phyloP scores from a whole-genome alignment of 2,329 filamentous ascomycete species.

The Ophioceras dolichostomum region DNA sequence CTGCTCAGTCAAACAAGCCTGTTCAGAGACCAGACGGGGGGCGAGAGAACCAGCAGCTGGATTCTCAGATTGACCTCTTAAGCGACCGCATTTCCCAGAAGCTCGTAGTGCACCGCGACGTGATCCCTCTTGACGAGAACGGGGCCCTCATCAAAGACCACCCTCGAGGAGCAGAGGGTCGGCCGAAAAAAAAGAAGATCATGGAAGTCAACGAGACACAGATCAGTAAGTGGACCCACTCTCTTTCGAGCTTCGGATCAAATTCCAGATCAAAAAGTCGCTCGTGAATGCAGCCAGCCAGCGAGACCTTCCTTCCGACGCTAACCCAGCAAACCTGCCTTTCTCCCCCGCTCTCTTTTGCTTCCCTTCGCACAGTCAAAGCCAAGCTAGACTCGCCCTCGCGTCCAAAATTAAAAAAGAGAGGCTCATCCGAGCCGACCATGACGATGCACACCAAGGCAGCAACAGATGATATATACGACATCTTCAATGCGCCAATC shows the following conservation, averaged over 20 bases:
- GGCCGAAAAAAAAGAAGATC: conserved; percentile 59
- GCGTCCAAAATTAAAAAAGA: conserved; percentile 70
- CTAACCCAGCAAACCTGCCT: neutral
- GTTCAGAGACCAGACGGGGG: too few species aligned
- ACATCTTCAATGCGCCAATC: conserved; percentile 86
- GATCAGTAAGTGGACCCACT: conserved; percentile 77
- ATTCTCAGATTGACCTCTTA: conserved; percentile 14
- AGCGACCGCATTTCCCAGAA: conserved; percentile 15
- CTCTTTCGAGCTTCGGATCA: too few species aligned
- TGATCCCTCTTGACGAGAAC: conserved; percentile 42
- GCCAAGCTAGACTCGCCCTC: conserved; percentile 86
- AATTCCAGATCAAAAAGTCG: too few species aligned
- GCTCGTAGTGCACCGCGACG: conserved; percentile 30
- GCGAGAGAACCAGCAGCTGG: conserved; percentile 10
- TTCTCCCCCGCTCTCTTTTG: neutral
- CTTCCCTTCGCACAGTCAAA: conserved; percentile 77
- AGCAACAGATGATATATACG: conserved; percentile 94
- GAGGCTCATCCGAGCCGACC: conserved; percentile 61
- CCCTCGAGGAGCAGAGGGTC: conserved; percentile 27
- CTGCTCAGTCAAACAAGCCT: too few species aligned
- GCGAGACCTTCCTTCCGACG: neutral
- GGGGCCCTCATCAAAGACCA: conserved; percentile 33
- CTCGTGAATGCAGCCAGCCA: too few species aligned
- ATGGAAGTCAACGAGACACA: conserved; percentile 87
- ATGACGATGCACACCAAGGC: conserved; percentile 96